A percentile compares a stretch with the other conserved stretches of the same genome.
Evolutionary conservation across 2,329 filamentous ascomycete species (phyloP).

Genomic region (Monilinia fructigena): DNA sequence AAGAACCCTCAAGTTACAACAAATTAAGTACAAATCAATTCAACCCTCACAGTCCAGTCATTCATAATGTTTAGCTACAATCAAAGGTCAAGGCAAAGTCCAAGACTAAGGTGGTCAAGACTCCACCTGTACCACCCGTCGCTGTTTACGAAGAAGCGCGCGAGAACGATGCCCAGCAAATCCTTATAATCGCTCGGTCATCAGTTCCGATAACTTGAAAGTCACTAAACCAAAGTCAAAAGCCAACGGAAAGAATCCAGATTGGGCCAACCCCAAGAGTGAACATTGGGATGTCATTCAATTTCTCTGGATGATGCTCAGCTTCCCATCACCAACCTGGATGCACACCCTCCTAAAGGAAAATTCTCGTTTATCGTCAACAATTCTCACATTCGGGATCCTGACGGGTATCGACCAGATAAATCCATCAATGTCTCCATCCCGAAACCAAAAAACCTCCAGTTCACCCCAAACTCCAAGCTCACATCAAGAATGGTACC

Average conservation of each 20-base stretch:
- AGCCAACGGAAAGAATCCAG: not conserved
- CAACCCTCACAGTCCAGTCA: not conserved
- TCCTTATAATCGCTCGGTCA: not conserved
- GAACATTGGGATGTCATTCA: constrained; percentile 29
- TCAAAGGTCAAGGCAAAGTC: constrained; percentile 1
- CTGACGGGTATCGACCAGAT: constrained; percentile 7
- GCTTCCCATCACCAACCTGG: constrained; percentile 2
- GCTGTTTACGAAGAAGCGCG: constrained; percentile 7
- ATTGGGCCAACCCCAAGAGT: constrained; percentile 32
- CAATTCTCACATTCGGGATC: not conserved
- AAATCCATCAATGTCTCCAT: not conserved
- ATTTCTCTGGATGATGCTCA: constrained; percentile 26
- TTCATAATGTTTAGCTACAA: not conserved
- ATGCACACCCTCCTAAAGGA: constrained; percentile 8
- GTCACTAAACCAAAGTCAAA: not conserved
- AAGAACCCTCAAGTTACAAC: not conserved
- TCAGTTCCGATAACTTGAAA: not conserved
- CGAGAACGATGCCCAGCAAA: constrained; percentile 3
- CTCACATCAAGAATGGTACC: constrained; percentile 32
- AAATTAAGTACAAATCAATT: not conserved
- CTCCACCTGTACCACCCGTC: not conserved
- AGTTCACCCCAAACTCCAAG: constrained; percentile 33
- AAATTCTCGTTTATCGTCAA: constrained; percentile 13
- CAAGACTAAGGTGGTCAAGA: not conserved
- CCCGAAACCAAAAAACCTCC: not conserved